Evolutionary conservation across 805 yeast species (phyloP).

Genomic region (Monosporozyma servazzii): DNA sequence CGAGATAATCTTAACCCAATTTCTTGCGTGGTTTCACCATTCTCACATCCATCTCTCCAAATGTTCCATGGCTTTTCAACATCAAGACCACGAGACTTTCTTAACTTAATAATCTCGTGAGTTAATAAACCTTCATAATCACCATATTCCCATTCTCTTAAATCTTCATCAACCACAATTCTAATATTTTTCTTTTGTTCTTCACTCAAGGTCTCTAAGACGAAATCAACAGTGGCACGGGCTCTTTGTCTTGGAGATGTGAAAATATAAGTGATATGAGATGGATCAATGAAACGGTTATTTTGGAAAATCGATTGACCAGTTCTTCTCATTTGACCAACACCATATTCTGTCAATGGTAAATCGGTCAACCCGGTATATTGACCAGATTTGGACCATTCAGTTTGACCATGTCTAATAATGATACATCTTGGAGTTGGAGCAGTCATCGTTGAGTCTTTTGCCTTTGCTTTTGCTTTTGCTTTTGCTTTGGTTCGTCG

Average conservation of each 20-base stretch:
- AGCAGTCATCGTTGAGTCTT: slow-evolving; percentile 4
- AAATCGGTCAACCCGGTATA: slow-evolving; percentile 83
- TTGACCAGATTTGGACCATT: slow-evolving; percentile 92
- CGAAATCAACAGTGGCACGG: slow-evolving; percentile 56
- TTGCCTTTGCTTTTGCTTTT: background rate
- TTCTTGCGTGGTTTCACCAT: slow-evolving; percentile 64
- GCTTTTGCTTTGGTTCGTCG: background rate
- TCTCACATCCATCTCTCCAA: slow-evolving; percentile 90
- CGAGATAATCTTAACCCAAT: slow-evolving; percentile 66
- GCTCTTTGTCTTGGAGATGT: slow-evolving; percentile 83
- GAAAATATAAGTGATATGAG: slow-evolving; percentile 51
- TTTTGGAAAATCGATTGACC: slow-evolving; percentile 60
- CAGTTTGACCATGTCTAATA: slow-evolving; percentile 85
- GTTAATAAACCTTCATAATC: slow-evolving; percentile 84
- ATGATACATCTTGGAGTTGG: slow-evolving; percentile 61
- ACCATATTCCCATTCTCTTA: slow-evolving; percentile 95
- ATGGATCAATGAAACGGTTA: slow-evolving; percentile 54
- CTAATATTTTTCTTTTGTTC: slow-evolving; percentile 36
- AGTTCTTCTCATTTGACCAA: slow-evolving; percentile 61
- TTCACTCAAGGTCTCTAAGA: slow-evolving; percentile 42
- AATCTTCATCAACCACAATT: slow-evolving; percentile 49
- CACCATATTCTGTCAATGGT: slow-evolving; percentile 70
- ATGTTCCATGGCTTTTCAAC: slow-evolving; percentile 55
- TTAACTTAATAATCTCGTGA: slow-evolving; percentile 50
- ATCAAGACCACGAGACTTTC: slow-evolving; percentile 51